Conservation (phyloP, 345 rosid genomes). For the Erodium maritimum region DNA sequence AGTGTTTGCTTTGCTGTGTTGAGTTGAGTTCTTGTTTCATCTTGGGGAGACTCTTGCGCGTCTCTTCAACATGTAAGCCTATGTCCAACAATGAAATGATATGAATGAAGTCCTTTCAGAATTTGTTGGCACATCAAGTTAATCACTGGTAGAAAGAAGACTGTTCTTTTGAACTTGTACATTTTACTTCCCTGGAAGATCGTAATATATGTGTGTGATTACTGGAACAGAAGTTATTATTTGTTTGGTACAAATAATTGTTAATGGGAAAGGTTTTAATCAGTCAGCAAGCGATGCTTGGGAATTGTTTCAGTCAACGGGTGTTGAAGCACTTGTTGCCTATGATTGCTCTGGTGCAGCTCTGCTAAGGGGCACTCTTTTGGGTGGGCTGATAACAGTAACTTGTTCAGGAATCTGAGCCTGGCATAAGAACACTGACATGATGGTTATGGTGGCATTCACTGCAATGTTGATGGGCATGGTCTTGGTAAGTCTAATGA, state of each 20-base stretch:
- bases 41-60: conserved; percentile 96
- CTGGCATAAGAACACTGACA: conserved; percentile 48
- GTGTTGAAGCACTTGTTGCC: conserved; percentile 92
- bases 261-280: conserved; percentile 85
- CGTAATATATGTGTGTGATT: too few relatives aligned
- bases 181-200: neutral
- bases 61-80: conserved; percentile 89
- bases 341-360: conserved; percentile 97
- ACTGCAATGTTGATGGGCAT: conserved; percentile 97
- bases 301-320: conserved; percentile 96
- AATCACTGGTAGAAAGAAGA: too few relatives aligned
- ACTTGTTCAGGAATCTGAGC: conserved; percentile 82
- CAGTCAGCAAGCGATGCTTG: conserved; percentile 95
- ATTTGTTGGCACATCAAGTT: too few relatives aligned
- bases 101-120: too few relatives aligned
- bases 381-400: conserved; percentile 89
- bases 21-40: conserved; percentile 87
- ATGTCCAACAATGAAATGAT: conserved; percentile 29
- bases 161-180: too few relatives aligned
- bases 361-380: conserved; percentile 70
- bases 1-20: conserved; percentile 89
- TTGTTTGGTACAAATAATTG: conserved; percentile 49
- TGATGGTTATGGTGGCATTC: conserved; percentile 69
- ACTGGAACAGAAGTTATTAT: neutral
- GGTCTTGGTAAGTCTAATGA: conserved; percentile 55